phyloP scores from a whole-genome alignment of 106 monocot species.

The Posidonia australis region DNA sequence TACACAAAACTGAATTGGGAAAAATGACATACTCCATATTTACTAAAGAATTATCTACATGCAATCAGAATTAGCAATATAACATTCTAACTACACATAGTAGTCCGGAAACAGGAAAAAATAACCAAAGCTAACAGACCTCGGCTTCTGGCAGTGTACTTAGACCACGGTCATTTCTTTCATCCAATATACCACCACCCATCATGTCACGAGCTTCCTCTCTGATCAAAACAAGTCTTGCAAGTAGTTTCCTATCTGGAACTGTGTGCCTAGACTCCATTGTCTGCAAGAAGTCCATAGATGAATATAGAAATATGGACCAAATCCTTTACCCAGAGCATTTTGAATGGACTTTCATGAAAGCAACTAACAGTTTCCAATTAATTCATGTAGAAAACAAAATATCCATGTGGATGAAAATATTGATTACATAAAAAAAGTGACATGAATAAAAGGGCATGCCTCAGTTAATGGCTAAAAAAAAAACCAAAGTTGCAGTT shows the following conservation, averaged over 20 bases:
- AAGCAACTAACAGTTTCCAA: background rate
- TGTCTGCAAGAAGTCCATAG: constrained; percentile 37
- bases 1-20: too few species aligned
- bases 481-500: too few species aligned
- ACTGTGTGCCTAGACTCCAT: constrained; percentile 68
- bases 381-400: background rate
- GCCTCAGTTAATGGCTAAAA: too few species aligned
- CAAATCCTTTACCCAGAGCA: background rate
- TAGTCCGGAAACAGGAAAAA: too few species aligned
- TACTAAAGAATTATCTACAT: too few species aligned
- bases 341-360: background rate
- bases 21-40: too few species aligned
- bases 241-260: constrained; percentile 85
- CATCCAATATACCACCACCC: constrained; percentile 93
- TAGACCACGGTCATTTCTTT: constrained; percentile 88
- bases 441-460: too few species aligned
- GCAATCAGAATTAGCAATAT: too few species aligned
- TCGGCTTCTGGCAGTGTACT: constrained; percentile 89
- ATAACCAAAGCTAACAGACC: constrained; percentile 25
- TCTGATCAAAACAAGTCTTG: constrained; percentile 85
- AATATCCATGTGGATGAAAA: too few species aligned
- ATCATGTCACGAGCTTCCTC: constrained; percentile 93
- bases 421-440: too few species aligned
- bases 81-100: too few species aligned
- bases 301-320: too few species aligned